Evolutionary conservation across 2,329 filamentous ascomycete species (phyloP), one percentile per base, ranked within the genome.

Genomic region (Ceratocystiopsis minuta): DNA sequence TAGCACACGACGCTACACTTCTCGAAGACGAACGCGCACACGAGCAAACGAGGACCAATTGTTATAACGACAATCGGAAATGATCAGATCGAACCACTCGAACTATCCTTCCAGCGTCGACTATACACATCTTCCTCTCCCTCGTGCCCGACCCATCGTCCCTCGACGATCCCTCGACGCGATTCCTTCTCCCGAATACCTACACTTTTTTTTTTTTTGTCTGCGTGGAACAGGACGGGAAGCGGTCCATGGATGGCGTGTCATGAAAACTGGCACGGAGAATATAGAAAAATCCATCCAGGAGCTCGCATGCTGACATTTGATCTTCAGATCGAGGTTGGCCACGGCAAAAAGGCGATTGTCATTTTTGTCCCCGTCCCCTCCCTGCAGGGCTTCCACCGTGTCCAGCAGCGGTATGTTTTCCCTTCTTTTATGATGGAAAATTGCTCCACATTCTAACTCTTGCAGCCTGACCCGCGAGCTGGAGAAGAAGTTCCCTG

Each of bases 401-500:
- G 90, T 64, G 85, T 94, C 65, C 90, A 98, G 79, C 90, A 96
- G 76, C 87, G 90, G 88, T 96, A 87, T 69, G 80, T 67, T 37
- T 15, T 16, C 15, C 14, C 32, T 15, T 34, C 15, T 16, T n/a
- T 15, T 15, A 7, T 16, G 31, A n/a, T 32, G 10, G 4, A 17
- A 13, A 36, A n/a, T n/a, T 40, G 12, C 20, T 37, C 31, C 37
- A 14, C 10, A 2, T 16, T 6, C 18, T 43, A 16, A 39, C 36
- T 40, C n/a, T 20, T 4, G 14, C 16, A 96, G 88, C 64, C 80
- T 98, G 63, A 98, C 90, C 68, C 90, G 90, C 71, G 90, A 98
- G 78, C 87, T 98, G 63, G 90, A 98, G 82, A 98, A 98, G 86
- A 98, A 98, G 76, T 98, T 98, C 85, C 96, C 90, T 53, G 90